phyloP scores from a whole-genome alignment of 768 basidiomycete genomes.

The Mycena sanguinolenta region DNA sequence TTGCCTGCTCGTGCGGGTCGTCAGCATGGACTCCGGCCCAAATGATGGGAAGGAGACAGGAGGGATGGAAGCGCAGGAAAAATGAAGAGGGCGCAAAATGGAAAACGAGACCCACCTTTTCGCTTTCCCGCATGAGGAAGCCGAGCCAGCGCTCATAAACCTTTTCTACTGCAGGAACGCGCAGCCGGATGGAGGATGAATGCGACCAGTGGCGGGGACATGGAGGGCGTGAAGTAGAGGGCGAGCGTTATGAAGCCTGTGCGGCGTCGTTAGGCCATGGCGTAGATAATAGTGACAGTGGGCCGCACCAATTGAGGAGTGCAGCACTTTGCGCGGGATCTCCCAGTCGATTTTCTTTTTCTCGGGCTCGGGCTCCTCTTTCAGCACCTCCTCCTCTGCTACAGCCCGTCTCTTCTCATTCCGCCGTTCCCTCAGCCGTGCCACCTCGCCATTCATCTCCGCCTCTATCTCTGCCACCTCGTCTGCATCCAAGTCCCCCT shows the following conservation, averaged over 20 bases:
- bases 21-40: no score
- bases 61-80: no score
- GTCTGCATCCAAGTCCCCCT: no score
- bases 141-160: conserved; percentile 81
- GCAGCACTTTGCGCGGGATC: conserved; percentile 88
- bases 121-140: conserved; percentile 91
- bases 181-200: conserved; percentile 79
- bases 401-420: no score
- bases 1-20: conserved; percentile 41
- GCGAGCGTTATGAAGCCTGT: conserved; percentile 76
- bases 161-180: conserved; percentile 71
- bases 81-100: background rate
- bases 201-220: conserved; percentile 65
- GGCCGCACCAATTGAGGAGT: conserved; percentile 87
- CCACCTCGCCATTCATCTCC: no score
- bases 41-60: no score
- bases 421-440: no score
- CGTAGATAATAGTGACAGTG: conserved; percentile 50
- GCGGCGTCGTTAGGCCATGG: conserved; percentile 14
- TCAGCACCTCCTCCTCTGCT: conserved; percentile 43
- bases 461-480: no score
- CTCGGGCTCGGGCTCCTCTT: conserved; percentile 3
- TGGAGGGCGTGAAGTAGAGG: conserved; percentile 65
- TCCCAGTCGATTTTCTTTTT: conserved; percentile 81
- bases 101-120: conserved; percentile 70